Evolutionary conservation across 2,329 filamentous ascomycete genomes (phyloP).

Genomic region (Microdochium bolleyi): DNA sequence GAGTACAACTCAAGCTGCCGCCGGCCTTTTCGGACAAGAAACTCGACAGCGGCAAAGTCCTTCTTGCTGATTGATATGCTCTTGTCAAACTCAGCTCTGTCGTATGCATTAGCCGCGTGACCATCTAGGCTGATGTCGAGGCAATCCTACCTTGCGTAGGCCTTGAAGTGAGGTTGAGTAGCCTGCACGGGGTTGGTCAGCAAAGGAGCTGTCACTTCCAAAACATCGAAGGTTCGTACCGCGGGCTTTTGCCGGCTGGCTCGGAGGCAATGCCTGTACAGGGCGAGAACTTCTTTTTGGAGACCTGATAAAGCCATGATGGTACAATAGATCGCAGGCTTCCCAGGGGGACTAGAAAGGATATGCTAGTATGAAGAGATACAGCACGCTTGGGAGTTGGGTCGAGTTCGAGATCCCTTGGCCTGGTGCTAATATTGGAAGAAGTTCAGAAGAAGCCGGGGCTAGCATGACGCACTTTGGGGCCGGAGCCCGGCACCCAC

Average conservation of each 20-base stretch:
- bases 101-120: conserved; percentile 1
- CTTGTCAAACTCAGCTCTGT: conserved; percentile 69
- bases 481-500: background rate
- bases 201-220: conserved; percentile 5
- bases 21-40: conserved; percentile 71
- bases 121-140: background rate
- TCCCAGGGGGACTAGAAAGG: too few species aligned
- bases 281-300: conserved; percentile 78
- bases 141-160: conserved; percentile 50
- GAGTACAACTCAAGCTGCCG: conserved; percentile 77
- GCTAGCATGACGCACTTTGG: too few species aligned
- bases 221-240: conserved; percentile 36
- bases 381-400: too few species aligned
- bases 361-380: too few species aligned
- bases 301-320: conserved; percentile 62
- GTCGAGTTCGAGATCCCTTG: too few species aligned
- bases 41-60: conserved; percentile 81
- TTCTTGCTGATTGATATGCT: conserved; percentile 65
- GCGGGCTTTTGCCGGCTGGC: conserved; percentile 73
- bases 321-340: background rate
- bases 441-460: too few species aligned
- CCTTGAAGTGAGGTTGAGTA: conserved; percentile 52
- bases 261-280: conserved; percentile 82
- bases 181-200: conserved; percentile 27
- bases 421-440: too few species aligned